Evolutionary conservation across 257 asterid species (phyloP).

Genomic region (Primulina tabacum): DNA sequence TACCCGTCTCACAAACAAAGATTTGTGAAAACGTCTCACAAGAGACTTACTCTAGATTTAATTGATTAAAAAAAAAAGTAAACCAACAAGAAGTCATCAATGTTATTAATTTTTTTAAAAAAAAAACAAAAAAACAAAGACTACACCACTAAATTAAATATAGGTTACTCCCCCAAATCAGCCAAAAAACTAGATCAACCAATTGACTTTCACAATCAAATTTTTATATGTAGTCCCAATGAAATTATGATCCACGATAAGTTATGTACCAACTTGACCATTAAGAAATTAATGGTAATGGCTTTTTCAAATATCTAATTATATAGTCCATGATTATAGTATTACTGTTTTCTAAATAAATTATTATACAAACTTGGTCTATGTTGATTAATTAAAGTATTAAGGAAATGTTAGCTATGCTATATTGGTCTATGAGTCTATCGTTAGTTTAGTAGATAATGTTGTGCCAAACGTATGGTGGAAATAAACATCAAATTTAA

Average conservation of each 20-base stretch:
- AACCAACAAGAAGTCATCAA: not conserved
- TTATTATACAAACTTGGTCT: not conserved
- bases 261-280: constrained; percentile 26
- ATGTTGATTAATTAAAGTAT: not conserved
- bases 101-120: too few relatives aligned
- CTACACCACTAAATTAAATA: not conserved
- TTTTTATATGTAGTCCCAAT: constrained; percentile 2
- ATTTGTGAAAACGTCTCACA: too few relatives aligned
- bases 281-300: constrained; percentile 11
- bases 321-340: not conserved
- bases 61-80: too few relatives aligned
- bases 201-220: constrained; percentile 24
- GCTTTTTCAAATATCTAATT: not conserved
- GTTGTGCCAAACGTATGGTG: too few relatives aligned
- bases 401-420: too few relatives aligned
- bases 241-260: constrained; percentile 12
- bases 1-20: too few relatives aligned
- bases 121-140: too few relatives aligned
- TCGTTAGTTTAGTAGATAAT: too few relatives aligned
- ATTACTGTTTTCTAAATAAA: too few relatives aligned
- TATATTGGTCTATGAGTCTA: too few relatives aligned
- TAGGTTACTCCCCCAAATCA: constrained; percentile 19
- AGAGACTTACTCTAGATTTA: too few relatives aligned
- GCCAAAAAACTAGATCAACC: constrained; percentile 28
- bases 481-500: too few relatives aligned